phyloP scores from a whole-genome alignment of 2,329 filamentous ascomycete species.

The Pseudogymnoascus sp. region DNA sequence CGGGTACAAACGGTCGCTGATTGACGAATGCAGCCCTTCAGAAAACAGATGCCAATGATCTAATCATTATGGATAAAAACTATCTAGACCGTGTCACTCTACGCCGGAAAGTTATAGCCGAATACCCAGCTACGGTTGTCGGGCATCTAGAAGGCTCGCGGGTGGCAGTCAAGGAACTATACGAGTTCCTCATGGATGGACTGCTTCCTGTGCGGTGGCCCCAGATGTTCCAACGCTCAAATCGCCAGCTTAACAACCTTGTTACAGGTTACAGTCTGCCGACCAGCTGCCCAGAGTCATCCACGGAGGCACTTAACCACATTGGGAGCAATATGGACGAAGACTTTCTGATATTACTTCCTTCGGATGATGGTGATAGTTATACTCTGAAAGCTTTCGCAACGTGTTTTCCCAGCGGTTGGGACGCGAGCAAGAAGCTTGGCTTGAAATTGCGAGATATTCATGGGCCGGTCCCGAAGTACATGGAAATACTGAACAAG shows the following conservation, averaged over 20 bases:
- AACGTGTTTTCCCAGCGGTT: conserved; percentile 49
- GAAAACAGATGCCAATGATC: conserved; percentile 41
- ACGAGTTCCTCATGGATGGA: conserved; percentile 42
- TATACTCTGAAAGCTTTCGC: conserved; percentile 50
- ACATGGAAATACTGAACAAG: conserved; percentile 45
- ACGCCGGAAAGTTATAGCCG: conserved; percentile 38
- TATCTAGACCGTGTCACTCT: conserved; percentile 44
- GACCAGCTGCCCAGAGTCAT: conserved; percentile 26
- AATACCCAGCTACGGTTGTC: conserved; percentile 34
- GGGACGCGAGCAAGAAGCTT: conserved; percentile 47
- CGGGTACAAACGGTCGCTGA: not conserved
- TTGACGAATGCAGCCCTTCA: conserved; percentile 37
- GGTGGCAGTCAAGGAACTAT: conserved; percentile 46
- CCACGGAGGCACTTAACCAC: conserved; percentile 35
- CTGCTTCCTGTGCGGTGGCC: conserved; percentile 52
- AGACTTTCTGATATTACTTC: conserved; percentile 51
- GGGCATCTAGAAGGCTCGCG: conserved; percentile 29
- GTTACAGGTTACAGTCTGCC: conserved; percentile 37
- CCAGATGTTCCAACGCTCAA: conserved; percentile 36
- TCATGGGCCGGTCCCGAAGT: conserved; percentile 50
- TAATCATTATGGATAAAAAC: conserved; percentile 51
- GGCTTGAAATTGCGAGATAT: conserved; percentile 44
- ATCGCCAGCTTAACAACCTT: conserved; percentile 31
- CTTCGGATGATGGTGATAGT: conserved; percentile 26
- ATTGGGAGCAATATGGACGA: conserved; percentile 47